These are phyloP conservation scores for Pseudomassariella vexata DNA, from an alignment of 2,329 filamentous ascomycete species.

Conservation along the genomic window DNA sequence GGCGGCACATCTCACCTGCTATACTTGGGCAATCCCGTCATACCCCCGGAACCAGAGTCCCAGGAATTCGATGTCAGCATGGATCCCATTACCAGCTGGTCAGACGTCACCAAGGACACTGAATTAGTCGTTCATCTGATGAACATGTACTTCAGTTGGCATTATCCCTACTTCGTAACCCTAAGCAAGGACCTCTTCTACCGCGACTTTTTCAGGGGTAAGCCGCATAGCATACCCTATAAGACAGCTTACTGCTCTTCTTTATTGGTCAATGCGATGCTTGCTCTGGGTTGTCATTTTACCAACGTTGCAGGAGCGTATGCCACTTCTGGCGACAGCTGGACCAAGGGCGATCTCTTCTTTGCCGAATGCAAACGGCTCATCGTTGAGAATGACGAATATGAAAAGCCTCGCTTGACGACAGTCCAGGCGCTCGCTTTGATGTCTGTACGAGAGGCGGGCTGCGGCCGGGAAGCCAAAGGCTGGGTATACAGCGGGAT, in stretches of 20 bases:
- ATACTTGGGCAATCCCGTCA: constrained; percentile 56
- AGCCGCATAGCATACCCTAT: constrained; percentile 43
- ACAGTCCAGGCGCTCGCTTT: constrained; percentile 90
- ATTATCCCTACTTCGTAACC: constrained; percentile 93
- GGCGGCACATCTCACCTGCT: constrained; percentile 93
- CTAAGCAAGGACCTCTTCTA: constrained; percentile 83
- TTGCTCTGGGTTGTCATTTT: constrained; percentile 90
- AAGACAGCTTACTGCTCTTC: constrained; percentile 77
- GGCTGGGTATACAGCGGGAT: constrained; percentile 99
- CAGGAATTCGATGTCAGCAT: constrained; percentile 47
- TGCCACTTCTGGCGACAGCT: constrained; percentile 64
- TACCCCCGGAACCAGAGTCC: constrained; percentile 33
- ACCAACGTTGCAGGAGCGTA: constrained; percentile 70
- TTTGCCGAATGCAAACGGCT: constrained; percentile 89
- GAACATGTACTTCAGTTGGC: constrained; percentile 98
- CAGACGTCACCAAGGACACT: constrained; percentile 73
- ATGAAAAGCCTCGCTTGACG: constrained; percentile 79
- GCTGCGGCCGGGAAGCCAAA: constrained; percentile 87
- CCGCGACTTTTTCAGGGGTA: constrained; percentile 73
- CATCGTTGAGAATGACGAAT: constrained; percentile 86
- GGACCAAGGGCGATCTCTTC: constrained; percentile 92
- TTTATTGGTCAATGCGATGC: constrained; percentile 86
- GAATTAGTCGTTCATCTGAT: constrained; percentile 80
- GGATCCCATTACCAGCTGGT: constrained; percentile 80
- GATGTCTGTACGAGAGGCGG: constrained; percentile 95